A percentile compares a stretch with the other conserved stretches of the same genome.
Conservation (phyloP, 1,284 basidiomycete genomes). For the Heterobasidion occidentale region DNA sequence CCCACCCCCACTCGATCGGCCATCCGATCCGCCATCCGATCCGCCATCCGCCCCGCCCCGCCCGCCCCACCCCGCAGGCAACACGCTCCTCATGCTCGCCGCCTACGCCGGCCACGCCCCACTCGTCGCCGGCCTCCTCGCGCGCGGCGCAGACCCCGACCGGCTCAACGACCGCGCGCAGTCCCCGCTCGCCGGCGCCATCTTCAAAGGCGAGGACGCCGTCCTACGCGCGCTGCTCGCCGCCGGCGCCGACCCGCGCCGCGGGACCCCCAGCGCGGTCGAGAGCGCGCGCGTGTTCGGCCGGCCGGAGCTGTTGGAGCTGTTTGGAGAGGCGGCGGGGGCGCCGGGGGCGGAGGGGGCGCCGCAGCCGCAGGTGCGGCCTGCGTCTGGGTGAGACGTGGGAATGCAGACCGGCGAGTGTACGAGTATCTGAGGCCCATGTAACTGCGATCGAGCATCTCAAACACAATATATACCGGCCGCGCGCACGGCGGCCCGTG, state of each 20-base stretch:
- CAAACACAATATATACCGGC: too few species aligned
- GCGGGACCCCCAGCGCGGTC: slow-evolving; percentile 68
- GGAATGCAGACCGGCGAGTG: not conserved
- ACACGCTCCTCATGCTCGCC: slow-evolving; percentile 78
- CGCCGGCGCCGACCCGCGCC: slow-evolving; percentile 60
- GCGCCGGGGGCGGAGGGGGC: too few species aligned
- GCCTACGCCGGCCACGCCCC: slow-evolving; percentile 69
- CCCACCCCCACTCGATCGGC: too few species aligned
- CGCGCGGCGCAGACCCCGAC: slow-evolving; percentile 59
- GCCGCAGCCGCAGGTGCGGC: too few species aligned
- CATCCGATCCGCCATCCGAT: too few species aligned
- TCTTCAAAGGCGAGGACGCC: slow-evolving; percentile 67
- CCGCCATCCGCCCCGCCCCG: not conserved
- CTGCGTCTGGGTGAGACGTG: too few species aligned
- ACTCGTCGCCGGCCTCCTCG: slow-evolving; percentile 46
- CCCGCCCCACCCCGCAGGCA: slow-evolving; percentile 34
- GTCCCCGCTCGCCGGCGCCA: slow-evolving; percentile 75
- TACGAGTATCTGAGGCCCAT: not conserved
- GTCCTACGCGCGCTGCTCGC: slow-evolving; percentile 55
- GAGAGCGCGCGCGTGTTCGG: slow-evolving; percentile 66
- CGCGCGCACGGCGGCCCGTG: too few species aligned
- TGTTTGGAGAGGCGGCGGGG: too few species aligned
- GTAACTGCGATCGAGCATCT: not conserved
- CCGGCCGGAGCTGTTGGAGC: slow-evolving; percentile 41
- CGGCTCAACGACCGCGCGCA: slow-evolving; percentile 71